These are phyloP conservation scores for Musa balbisiana DNA, from an alignment of 202 grass and related monocot species.

Conservation along the genomic window DNA sequence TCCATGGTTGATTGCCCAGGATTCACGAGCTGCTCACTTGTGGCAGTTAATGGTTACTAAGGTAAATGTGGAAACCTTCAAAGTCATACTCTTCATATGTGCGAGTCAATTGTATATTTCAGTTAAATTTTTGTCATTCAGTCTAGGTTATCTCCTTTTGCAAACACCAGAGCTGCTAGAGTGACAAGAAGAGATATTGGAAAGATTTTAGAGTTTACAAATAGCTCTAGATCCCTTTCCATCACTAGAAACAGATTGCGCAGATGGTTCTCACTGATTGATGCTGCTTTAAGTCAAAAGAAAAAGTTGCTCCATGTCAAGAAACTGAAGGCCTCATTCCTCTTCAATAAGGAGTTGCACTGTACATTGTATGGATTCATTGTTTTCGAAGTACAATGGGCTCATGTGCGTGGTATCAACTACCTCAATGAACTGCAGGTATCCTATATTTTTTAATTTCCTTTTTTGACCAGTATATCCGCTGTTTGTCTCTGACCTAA, in stretches of 20 bases:
- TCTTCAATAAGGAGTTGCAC: conserved; percentile 9
- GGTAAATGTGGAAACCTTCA: conserved; percentile 22
- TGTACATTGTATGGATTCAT: conserved; percentile 54
- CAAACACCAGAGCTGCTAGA: conserved; percentile 59
- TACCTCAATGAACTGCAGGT: conserved; percentile 98
- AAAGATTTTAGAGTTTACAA: conserved; percentile 30
- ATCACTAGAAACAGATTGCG: conserved; percentile 38
- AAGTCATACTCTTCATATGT: neutral
- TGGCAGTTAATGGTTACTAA: conserved; percentile 97
- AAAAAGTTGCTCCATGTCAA: conserved; percentile 61
- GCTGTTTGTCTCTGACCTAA: neutral
- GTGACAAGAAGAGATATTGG: conserved; percentile 43
- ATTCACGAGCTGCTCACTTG: conserved; percentile 65
- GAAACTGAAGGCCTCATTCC: conserved; percentile 62
- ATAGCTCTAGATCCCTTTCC: conserved; percentile 16
- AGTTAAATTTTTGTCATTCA: conserved; percentile 31
- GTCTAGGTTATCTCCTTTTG: conserved; percentile 83
- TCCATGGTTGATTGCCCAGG: conserved; percentile 68
- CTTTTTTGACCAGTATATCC: neutral
- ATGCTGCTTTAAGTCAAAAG: conserved; percentile 67
- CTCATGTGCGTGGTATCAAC: conserved; percentile 73
- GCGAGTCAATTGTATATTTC: neutral
- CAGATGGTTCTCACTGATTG: conserved; percentile 63
- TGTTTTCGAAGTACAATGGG: conserved; percentile 85
- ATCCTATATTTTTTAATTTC: conserved; percentile 22